Conservation (phyloP, 164 flowering plant genomes). For the Kingdonia uniflora region DNA sequence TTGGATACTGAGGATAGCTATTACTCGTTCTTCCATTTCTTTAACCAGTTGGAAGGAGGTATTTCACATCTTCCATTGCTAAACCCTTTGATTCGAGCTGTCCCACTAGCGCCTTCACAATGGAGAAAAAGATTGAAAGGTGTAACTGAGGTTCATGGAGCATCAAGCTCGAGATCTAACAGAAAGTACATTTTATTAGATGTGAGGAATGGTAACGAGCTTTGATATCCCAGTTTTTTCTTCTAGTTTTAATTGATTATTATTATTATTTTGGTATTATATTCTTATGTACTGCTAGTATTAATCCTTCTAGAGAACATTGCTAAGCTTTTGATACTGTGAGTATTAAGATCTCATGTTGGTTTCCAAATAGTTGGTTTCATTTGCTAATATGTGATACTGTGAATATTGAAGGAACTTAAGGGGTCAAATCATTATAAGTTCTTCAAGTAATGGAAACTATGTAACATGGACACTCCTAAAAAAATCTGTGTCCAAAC, state of each 20-base stretch:
- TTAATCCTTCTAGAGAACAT: no score
- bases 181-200: constrained; percentile 46
- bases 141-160: constrained; percentile 15
- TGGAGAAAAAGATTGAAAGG: constrained; percentile 65
- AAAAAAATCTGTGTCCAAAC: no score
- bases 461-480: no score
- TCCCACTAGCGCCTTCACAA: constrained; percentile 64
- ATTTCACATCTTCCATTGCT: constrained; percentile 76
- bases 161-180: constrained; percentile 18
- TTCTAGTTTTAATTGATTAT: no score
- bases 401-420: no score
- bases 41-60: constrained; percentile 66
- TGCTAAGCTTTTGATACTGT: no score
- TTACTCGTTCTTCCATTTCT: neutral
- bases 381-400: no score
- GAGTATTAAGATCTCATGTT: no score
- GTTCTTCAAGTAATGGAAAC: no score
- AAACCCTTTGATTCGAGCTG: constrained; percentile 73
- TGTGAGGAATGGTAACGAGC: constrained; percentile 73
- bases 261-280: neutral
- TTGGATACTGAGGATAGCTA: neutral
- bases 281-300: no score
- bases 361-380: no score
- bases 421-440: no score
- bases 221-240: neutral